These are phyloP conservation scores for Magnaporthales sp. DNA, from an alignment of 2,329 filamentous ascomycete genomes.

Conservation along the genomic window DNA sequence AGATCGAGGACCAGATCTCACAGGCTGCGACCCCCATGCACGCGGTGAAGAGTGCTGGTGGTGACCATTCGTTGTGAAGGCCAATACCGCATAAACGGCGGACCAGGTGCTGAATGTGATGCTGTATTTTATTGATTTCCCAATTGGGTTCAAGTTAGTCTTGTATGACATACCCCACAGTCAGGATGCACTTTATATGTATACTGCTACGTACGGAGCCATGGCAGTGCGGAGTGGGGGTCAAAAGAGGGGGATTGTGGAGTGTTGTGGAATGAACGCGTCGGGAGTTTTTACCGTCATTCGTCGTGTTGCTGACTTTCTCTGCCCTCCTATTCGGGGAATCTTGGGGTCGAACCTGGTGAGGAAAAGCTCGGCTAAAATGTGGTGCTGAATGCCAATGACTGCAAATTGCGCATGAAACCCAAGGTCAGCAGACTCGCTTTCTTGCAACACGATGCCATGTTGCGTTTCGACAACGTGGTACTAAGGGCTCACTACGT, in stretches of 20 bases:
- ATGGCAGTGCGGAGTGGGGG: not conserved
- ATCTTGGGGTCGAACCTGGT: constrained; percentile 45
- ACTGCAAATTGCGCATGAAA: constrained; percentile 24
- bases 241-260: not conserved
- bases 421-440: constrained; percentile 2
- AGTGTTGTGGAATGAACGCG: not conserved
- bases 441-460: not conserved
- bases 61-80: constrained; percentile 43
- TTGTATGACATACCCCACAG: not conserved
- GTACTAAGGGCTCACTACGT: constrained; percentile 10
- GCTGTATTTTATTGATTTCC: constrained; percentile 15
- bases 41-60: constrained; percentile 47
- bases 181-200: not conserved
- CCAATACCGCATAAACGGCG: constrained; percentile 50
- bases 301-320: constrained; percentile 28
- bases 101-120: constrained; percentile 36
- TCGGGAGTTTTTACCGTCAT: constrained; percentile 21
- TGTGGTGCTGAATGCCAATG: constrained; percentile 51
- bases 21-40: constrained; percentile 47
- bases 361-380: constrained; percentile 48
- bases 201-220: not conserved
- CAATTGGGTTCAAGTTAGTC: not conserved
- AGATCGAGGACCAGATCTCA: constrained; percentile 19
- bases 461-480: not conserved
- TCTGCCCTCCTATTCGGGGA: constrained; percentile 36